Evolutionary conservation across 768 basidiomycete genomes (phyloP), one percentile per base, ranked within the genome.

Genomic region (Pleurotus tuoliensis): DNA sequence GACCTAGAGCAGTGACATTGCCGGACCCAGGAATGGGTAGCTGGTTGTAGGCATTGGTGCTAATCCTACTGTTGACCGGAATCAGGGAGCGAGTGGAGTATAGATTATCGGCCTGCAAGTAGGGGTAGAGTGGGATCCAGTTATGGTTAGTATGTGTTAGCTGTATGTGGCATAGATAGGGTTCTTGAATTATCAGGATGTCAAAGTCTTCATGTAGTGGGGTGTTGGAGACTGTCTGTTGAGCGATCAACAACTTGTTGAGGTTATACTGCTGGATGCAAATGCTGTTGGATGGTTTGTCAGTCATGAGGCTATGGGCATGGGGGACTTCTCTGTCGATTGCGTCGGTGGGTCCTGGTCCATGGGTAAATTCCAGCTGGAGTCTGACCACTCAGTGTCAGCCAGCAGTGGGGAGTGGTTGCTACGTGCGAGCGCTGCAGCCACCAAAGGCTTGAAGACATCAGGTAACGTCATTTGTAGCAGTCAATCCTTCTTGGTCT

Each of bases 141-240:
- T 40, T 16, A 16, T 4, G 11, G 11, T 16, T 16, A 4, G 39
- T 16, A 12, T 4, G 39, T 12, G 39, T 40, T 40, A 40, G 12
- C 5, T 40, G 11, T 40, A 3, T 4, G 39, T 12, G 16, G 55
- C 70, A 63, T 4, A 71, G 53, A 46, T 66, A 58, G 0, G 71
- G 73, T 61, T 74, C 73, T 55, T 74, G 72, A 2, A 73, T 39
- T 2, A 61, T 37, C 0, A 66, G 47, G 1, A 74, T 61, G 59
- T 72, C 67, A 18, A 55, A 64, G 1, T 40, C 39, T 16, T 40
- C 16, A 4, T 12, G 16, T 12, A 16, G 46, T 2, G 11, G 12
- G 39, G 12, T 40, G 39, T 60, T 15, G 1, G 63, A 12, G 1
- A 66, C 24, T 25, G 59, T 47, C 1, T 22, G 30, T 47, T 63